Evolutionary conservation across 345 rosid genomes (phyloP), one percentile per base, ranked within the genome.

Genomic region (Isatis tinctoria): DNA sequence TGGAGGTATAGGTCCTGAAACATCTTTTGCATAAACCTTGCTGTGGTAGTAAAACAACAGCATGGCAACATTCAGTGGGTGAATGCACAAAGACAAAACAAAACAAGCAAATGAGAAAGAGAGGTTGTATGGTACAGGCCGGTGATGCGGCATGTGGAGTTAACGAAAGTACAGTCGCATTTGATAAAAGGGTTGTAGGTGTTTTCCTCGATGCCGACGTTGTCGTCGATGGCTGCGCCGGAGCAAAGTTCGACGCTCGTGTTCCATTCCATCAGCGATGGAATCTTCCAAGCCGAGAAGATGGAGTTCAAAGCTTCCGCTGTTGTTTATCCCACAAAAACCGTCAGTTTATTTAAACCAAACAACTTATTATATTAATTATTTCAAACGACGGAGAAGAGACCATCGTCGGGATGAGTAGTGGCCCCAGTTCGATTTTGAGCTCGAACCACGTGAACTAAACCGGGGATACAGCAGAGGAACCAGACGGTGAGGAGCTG

Each of bases 211-310:
- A 12, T 0, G 6, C 1, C 0, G 18, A 82, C 62, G 39, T 0
- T 2, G 0, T 16, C 28, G 17, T 73, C 37, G 4, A 78, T 54
- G 51, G 93, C 90, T 1, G 45, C 47, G 45, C 87, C 93, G 48
- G 76, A 81, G 76, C 92, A 87, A 27, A 80, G 82, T 26, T 87
- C 81, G 35, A 88, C 88, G 17, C 79, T 83, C 9, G 11, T 77
- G 74, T 86, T 88, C 90, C 93, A 86, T 16, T 18, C 44, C 0
- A 18, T 48, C 8, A 39, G 26, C 4, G 62, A 0, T 3, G 3
- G n/a, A n/a, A 57, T 56, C 27, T n/a, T 57, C 80, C 80, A 76
- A 27, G 80, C 47, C 6, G 53, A 28, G 45, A 76, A 76, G 41
- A 76, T 76, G 10, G 75, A 26, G 36, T 70, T 64, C 67, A 76